Conservation (phyloP, 192 early-diverging fungal species). For the Coemansia sp. region DNA sequence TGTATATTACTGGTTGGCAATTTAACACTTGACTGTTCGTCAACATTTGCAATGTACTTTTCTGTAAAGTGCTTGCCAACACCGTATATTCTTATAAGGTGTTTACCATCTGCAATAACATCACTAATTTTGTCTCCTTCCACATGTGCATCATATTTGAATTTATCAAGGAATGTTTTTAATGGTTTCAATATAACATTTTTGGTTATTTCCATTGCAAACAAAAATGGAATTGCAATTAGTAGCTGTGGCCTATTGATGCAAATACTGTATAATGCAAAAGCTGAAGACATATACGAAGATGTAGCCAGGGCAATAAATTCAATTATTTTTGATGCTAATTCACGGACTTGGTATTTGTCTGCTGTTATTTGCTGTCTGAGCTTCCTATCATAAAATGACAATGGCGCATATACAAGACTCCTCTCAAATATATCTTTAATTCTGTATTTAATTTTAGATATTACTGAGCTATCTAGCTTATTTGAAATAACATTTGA, state of each 20-base stretch:
- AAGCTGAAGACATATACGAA: not conserved
- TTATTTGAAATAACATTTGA: too few species aligned
- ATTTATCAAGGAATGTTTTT: not conserved
- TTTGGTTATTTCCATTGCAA: not conserved
- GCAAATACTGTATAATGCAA: constrained; percentile 20
- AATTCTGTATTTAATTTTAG: constrained; percentile 2
- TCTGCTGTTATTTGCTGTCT: constrained; percentile 20
- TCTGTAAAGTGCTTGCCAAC: constrained; percentile 59
- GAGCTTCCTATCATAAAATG: constrained; percentile 35
- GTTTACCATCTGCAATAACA: constrained; percentile 59
- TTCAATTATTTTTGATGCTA: not conserved
- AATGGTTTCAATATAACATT: constrained; percentile 6
- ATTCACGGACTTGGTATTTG: constrained; percentile 5
- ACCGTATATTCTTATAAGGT: constrained; percentile 67
- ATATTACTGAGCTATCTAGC: not conserved
- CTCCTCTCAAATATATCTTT: constrained; percentile 19
- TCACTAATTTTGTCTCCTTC: constrained; percentile 4
- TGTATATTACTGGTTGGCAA: constrained; percentile 55
- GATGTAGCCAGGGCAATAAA: constrained; percentile 6
- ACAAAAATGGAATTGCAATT: constrained; percentile 13
- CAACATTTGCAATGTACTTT: constrained; percentile 57
- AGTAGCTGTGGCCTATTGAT: constrained; percentile 22
- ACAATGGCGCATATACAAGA: constrained; percentile 32
- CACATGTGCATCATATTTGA: not conserved
- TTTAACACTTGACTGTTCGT: constrained; percentile 66